Evolutionary conservation across 148 eudicot genomes (phyloP).

Genomic region (Nyssa sinensis): DNA sequence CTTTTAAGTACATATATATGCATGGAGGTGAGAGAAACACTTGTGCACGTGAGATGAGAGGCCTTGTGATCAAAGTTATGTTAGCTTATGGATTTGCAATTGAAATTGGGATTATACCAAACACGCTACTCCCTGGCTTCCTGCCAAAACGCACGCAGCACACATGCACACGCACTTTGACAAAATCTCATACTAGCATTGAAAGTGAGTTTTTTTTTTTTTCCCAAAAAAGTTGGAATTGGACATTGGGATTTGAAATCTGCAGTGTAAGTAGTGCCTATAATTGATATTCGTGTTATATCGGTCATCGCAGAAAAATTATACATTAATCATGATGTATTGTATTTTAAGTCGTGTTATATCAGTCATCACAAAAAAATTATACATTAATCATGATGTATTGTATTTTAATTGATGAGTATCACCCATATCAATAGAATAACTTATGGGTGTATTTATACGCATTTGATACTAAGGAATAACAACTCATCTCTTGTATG

Average conservation of each 20-base stretch:
- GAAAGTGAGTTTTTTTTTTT: not conserved
- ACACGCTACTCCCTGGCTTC: not conserved
- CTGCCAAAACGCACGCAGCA: conserved; percentile 2
- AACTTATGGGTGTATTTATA: no score
- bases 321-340: no score
- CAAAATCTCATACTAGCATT: not conserved
- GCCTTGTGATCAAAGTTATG: not conserved
- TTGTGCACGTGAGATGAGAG: not conserved
- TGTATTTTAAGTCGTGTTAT: no score
- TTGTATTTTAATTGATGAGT: no score
- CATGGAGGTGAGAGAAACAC: not conserved
- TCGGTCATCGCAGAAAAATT: no score
- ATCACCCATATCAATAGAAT: no score
- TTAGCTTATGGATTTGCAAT: not conserved
- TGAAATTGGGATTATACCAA: not conserved
- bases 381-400: no score
- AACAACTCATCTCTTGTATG: no score
- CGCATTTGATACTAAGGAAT: no score
- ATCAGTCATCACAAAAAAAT: no score
- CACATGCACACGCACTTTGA: not conserved
- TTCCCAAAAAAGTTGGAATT: not conserved
- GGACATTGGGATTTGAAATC: not conserved
- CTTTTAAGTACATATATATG: not conserved
- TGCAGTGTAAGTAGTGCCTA: not conserved
- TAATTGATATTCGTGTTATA: not conserved